Percentiles rank a stretch among this genome's conserved stretches.
Evolutionary conservation across 2,329 filamentous ascomycete species (phyloP).

Genomic region (Apiospora phragmitis): DNA sequence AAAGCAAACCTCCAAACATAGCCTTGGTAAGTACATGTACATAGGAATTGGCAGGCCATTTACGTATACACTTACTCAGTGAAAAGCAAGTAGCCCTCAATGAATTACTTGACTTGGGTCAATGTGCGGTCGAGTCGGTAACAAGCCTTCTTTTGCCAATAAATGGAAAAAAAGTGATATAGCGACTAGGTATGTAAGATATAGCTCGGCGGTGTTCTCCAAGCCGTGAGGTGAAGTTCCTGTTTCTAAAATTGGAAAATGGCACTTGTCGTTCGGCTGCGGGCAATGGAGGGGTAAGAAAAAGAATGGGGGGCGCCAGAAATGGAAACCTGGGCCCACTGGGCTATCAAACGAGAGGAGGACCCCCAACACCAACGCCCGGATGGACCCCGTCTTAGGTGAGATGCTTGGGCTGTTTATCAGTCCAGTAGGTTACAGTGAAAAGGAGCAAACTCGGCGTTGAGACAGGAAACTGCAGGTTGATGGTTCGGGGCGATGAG

Average conservation of each 20-base stretch:
- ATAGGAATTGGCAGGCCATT: neutral
- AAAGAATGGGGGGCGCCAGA: neutral
- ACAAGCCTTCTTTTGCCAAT: neutral
- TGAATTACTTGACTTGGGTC: neutral
- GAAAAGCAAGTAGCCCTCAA: neutral
- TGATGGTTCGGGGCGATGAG: neutral
- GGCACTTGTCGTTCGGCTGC: neutral
- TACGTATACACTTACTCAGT: neutral
- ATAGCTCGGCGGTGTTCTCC: neutral
- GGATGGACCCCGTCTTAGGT: constrained; percentile 1
- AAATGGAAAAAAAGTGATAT: neutral
- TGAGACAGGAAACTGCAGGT: neutral
- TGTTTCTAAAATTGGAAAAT: neutral
- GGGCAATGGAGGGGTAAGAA: constrained; percentile 3
- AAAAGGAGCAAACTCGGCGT: neutral
- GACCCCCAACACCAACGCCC: neutral
- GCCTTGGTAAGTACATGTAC: no score
- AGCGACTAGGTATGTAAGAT: neutral
- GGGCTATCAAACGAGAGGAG: neutral
- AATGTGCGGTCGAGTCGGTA: neutral
- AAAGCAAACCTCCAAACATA: neutral
- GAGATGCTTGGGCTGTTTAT: neutral
- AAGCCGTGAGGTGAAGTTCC: neutral
- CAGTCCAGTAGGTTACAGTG: neutral
- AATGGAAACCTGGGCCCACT: neutral